Evolutionary conservation across 2,329 filamentous ascomycete species (phyloP).

Genomic region (Penicillium sp.): DNA sequence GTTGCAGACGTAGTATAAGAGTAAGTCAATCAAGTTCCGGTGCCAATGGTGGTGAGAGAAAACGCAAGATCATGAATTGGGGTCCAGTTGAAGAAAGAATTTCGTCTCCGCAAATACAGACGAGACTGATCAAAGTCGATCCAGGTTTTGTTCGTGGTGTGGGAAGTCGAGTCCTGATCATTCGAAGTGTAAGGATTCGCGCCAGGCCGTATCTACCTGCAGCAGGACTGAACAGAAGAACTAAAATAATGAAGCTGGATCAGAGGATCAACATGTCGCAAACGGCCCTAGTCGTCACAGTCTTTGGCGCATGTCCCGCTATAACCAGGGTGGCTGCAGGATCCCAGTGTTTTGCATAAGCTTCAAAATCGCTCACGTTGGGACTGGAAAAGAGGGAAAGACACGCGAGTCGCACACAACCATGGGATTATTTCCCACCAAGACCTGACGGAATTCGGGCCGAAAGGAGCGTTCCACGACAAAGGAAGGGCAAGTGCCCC

Average conservation of each 20-base stretch:
- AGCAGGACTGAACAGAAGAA: conserved; percentile 14
- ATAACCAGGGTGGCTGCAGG: conserved; percentile 31
- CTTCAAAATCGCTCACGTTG: conserved; percentile 16
- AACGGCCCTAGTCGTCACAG: conserved; percentile 27
- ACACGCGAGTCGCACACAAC: conserved; percentile 10
- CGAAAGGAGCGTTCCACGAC: conserved; percentile 3
- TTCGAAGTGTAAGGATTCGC: conserved; percentile 21
- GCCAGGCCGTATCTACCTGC: conserved; percentile 12
- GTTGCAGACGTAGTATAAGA: background rate
- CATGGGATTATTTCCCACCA: conserved; percentile 5
- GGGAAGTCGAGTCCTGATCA: background rate
- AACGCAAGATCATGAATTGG: background rate
- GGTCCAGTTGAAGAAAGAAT: background rate
- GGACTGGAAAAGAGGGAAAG: conserved; percentile 6
- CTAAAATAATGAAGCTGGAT: conserved; percentile 14
- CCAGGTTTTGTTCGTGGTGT: background rate
- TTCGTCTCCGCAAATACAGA: background rate
- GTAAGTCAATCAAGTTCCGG: background rate
- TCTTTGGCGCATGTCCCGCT: conserved; percentile 27
- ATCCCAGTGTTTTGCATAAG: conserved; percentile 28
- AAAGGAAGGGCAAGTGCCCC: background rate
- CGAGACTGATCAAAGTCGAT: background rate
- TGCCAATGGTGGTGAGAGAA: background rate
- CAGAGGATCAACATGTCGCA: conserved; percentile 32
- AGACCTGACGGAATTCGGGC: conserved; percentile 16